Conservation (phyloP, 495 filamentous ascomycete species). For the Ascodesmis nigricans region DNA sequence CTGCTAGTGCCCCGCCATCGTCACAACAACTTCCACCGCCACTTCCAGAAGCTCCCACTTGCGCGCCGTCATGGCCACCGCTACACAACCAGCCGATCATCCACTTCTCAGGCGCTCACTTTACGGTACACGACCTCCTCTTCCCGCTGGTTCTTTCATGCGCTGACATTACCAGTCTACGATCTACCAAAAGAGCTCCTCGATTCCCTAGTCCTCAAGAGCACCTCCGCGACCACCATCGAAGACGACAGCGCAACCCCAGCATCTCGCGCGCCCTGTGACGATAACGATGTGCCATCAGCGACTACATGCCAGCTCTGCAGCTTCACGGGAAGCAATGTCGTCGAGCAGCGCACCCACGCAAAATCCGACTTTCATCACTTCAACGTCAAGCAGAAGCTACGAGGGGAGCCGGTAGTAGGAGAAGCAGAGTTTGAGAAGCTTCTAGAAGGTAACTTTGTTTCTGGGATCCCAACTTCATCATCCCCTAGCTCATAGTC, state of each 20-base stretch:
- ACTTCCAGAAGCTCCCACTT: too few relatives aligned
- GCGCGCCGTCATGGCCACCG: conserved; percentile 1
- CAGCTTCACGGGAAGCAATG: conserved; percentile 39
- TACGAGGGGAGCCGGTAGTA: conserved; percentile 44
- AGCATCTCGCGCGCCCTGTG: conserved; percentile 22
- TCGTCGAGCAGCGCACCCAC: conserved; percentile 69
- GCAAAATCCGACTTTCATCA: conserved; percentile 78
- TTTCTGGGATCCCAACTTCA: not conserved
- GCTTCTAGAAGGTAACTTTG: conserved; percentile 39
- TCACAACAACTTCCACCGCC: too few relatives aligned
- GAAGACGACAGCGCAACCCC: conserved; percentile 18
- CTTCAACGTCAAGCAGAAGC: conserved; percentile 82
- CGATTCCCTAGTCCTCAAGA: conserved; percentile 39
- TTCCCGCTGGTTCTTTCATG: conserved; percentile 3
- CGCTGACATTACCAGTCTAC: conserved; percentile 37
- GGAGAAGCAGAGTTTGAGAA: conserved; percentile 63
- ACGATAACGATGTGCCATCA: conserved; percentile 23
- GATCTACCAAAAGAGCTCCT: conserved; percentile 66
- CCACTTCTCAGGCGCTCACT: conserved; percentile 36
- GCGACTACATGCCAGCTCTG: conserved; percentile 71
- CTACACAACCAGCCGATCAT: not conserved
- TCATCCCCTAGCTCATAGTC: not conserved
- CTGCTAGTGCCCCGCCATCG: too few relatives aligned
- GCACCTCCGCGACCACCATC: conserved; percentile 4
- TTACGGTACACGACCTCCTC: conserved; percentile 30